These are phyloP conservation scores for Pulveroboletus sp. DNA, from an alignment of 1,284 basidiomycete genomes.

Conservation along the genomic window DNA sequence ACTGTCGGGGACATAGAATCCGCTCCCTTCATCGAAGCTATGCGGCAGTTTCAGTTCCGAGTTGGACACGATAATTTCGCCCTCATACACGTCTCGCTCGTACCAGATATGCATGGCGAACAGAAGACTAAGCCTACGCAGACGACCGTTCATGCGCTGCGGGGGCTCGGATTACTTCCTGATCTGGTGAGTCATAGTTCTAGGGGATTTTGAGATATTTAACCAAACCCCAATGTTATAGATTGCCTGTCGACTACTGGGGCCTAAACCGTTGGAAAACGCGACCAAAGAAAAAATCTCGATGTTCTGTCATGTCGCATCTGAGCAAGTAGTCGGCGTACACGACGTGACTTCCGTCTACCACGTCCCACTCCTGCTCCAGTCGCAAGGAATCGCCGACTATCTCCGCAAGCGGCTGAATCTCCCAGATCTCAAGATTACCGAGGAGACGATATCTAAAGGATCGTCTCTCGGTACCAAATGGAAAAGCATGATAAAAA, in stretches of 20 bases:
- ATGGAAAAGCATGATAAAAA: constrained; percentile 86
- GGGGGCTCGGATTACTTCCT: constrained; percentile 91
- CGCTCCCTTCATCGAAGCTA: constrained; percentile 96
- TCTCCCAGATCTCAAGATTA: constrained; percentile 61
- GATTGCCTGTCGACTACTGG: constrained; percentile 89
- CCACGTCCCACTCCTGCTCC: constrained; percentile 92
- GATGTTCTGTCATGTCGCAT: constrained; percentile 98
- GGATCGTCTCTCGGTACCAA: constrained; percentile 69
- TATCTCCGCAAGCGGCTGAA: constrained; percentile 85
- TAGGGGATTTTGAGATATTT: not conserved
- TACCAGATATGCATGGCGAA: constrained; percentile 97
- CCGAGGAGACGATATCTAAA: constrained; percentile 56
- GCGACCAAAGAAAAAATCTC: constrained; percentile 95
- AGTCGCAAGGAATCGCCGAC: constrained; percentile 88
- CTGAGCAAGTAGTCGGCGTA: constrained; percentile 94
- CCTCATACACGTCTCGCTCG: constrained; percentile 96
- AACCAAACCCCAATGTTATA: constrained; percentile 30
- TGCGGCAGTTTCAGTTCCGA: constrained; percentile 99
- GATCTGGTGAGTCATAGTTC: constrained; percentile 70
- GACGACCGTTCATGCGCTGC: constrained; percentile 92
- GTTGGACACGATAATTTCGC: constrained; percentile 98
- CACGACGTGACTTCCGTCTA: constrained; percentile 98
- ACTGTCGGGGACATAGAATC: constrained; percentile 97
- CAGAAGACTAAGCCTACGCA: constrained; percentile 99
- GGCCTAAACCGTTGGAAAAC: constrained; percentile 72